phyloP scores from a whole-genome alignment of 352 stramenopile species.

The Elongisporangium anandrum region DNA sequence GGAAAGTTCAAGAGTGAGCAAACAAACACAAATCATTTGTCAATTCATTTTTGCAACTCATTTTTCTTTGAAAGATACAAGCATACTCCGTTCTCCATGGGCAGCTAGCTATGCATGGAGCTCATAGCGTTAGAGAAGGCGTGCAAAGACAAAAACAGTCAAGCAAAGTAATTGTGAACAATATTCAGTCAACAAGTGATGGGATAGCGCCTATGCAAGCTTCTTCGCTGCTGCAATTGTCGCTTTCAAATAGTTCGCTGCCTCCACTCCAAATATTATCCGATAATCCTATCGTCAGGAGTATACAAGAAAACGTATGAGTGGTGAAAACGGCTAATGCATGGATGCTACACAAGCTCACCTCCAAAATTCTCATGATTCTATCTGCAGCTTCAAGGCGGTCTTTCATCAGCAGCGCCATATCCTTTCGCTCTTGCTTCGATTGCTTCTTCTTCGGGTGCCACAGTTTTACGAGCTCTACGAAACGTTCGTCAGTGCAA shows the following conservation, averaged over 20 bases:
- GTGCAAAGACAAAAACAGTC: neutral
- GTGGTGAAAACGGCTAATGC: neutral
- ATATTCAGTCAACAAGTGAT: no score
- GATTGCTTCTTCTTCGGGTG: constrained; percentile 14
- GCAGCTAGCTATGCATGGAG: neutral
- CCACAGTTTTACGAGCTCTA: constrained; percentile 21
- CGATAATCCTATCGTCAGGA: constrained; percentile 30
- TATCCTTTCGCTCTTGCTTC: constrained; percentile 23
- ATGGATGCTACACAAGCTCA: constrained; percentile 7
- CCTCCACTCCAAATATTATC: constrained; percentile 30
- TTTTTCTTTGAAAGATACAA: no score
- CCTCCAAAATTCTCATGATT: constrained; percentile 78
- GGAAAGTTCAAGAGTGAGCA: no score
- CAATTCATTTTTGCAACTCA: no score
- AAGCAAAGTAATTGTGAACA: neutral
- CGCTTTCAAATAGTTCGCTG: constrained; percentile 28
- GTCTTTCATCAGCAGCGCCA: constrained; percentile 45
- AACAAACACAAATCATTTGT: no score
- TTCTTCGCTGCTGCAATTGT: constrained; percentile 26
- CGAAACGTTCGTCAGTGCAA: constrained; percentile 1
- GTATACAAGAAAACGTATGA: neutral
- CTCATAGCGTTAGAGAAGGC: neutral
- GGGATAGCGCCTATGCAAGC: constrained; percentile 8
- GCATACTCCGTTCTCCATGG: neutral
- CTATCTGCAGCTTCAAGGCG: constrained; percentile 61